Evolutionary conservation across 2,329 filamentous ascomycete species (phyloP).

Genomic region (Aspergillus fructus): DNA sequence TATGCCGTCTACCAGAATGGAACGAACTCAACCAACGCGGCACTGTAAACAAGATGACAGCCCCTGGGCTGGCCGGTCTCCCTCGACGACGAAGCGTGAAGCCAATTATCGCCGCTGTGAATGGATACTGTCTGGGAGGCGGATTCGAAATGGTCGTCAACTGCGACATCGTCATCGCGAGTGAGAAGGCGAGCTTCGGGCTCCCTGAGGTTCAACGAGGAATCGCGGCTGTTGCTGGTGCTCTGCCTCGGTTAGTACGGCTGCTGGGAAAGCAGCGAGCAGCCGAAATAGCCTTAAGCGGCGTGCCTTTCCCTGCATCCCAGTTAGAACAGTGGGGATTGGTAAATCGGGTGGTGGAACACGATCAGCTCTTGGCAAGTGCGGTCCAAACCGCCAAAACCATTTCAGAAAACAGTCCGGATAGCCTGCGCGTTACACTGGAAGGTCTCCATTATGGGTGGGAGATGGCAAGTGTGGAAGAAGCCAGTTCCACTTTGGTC

Average conservation of each 20-base stretch:
- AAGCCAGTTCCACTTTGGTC: slow-evolving; percentile 57
- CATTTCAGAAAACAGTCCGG: slow-evolving; percentile 67
- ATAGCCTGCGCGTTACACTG: slow-evolving; percentile 68
- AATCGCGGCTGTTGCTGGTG: slow-evolving; percentile 70
- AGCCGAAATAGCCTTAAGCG: slow-evolving; percentile 68
- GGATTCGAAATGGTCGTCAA: slow-evolving; percentile 76
- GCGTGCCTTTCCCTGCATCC: slow-evolving; percentile 57
- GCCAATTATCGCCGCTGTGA: slow-evolving; percentile 73
- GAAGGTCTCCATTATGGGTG: slow-evolving; percentile 69
- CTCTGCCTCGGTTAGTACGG: slow-evolving; percentile 64
- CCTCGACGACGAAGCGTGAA: slow-evolving; percentile 68
- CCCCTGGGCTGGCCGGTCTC: slow-evolving; percentile 64
- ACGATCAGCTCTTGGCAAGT: slow-evolving; percentile 31
- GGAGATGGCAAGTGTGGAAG: slow-evolving; percentile 66
- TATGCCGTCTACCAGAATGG: slow-evolving; percentile 48
- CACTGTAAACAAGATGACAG: slow-evolving; percentile 34
- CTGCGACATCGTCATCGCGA: slow-evolving; percentile 62
- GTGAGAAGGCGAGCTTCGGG: slow-evolving; percentile 59
- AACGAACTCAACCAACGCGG: slow-evolving; percentile 43
- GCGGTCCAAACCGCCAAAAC: slow-evolving; percentile 59
- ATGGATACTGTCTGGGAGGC: slow-evolving; percentile 72
- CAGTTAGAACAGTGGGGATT: slow-evolving; percentile 67
- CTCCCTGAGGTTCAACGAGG: slow-evolving; percentile 72
- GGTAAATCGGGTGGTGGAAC: slow-evolving; percentile 63
- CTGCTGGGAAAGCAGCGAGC: slow-evolving; percentile 69